Evolutionary conservation across 768 basidiomycete species (phyloP), one percentile per base, ranked within the genome.

Genomic region (Phaeolepiota aurea): DNA sequence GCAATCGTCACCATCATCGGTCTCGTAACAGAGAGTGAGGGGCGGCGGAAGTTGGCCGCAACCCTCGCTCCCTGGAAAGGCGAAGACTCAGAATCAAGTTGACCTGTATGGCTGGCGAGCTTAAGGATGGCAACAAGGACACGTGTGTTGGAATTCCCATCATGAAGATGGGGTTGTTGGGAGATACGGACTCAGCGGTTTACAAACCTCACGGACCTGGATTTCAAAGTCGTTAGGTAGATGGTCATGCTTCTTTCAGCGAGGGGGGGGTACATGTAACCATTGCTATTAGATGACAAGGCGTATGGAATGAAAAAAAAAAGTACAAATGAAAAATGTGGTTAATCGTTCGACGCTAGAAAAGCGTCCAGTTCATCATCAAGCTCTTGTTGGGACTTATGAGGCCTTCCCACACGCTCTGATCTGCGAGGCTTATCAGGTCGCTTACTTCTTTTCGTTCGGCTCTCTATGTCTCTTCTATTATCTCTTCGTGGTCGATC

Each of bases 341-440:
- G 25, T 19, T 16, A 35, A 14, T 35, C 15, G 33, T 16, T 25
- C 12, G n/a, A 7, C 11, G 32, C 33, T 28, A 41, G 33, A 19
- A 41, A 41, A 5, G 40, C 40, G 21, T 41, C 40, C 18, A 41
- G 19, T 18, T 41, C 40, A 21, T 32, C 40, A 25, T 41, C 40
- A 12, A 41, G 20, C 30, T 41, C 40, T 22, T 41, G 31, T 23
- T 41, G 40, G 7, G 40, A 32, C 21, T 41, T 41, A 9, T 22
- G 7, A 7, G 40, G 19, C 25, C 25, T 12, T 34, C 41, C 32
- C 16, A 15, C 20, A 13, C 44, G n/a, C 5, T 35, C 33, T 15
- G 33, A 19, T 5, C 33, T 7, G 7, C 33, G n/a, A 35, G 33
- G 16, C 15, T 19, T 19, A 7, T 19, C 33, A 16, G 9, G 9